Base-by-base conservation (phyloP, 2,329 filamentous ascomycete genomes). In the Decorospora gaudefroyi region DNA sequence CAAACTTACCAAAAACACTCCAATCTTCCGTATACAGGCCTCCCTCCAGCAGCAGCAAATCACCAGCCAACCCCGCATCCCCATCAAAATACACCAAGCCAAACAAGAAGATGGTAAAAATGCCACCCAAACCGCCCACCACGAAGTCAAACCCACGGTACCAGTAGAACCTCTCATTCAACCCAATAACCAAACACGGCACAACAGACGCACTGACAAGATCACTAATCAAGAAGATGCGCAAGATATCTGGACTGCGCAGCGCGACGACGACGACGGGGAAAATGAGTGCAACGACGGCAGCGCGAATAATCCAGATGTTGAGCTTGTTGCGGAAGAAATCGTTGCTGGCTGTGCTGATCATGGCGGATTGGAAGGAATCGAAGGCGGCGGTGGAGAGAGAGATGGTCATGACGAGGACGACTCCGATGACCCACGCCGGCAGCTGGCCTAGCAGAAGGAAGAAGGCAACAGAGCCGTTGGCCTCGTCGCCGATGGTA, bases 61-160 rank as follows among this genome's bases (percentile, higher is more conserved):
- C 76, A 1, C 78, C 85, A 4, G 86, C 88, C 5, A 77, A 62
- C 39, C 76, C 65, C 1, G 81, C 83, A 61, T 83, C 78, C 32
- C 84, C 86, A 64, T 86, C 83, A 65, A 87, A 91, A 74, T 91
- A 93, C 49, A 90, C 80, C 10, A 85, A 76, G 4, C 88, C 88
- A 55, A 91, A 93, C 60, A 92, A 78, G 73, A 91, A 93, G 50
- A 93, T 86, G 8, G 85, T 85, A 15, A 93, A 69, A 39, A 93
- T 82, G 12, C 88, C 88, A 7, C 88, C 88, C 0, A 92, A 76
- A 0, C 87, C 86, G 42, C 87, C 88, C 19, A 86, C 78, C 11
- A 93, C 82, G 18, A 92, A 87, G 69, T 93, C 88, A 59, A 89
- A 87, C 11, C 88, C 88, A 29, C 84, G 81, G 84, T 87, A 89